Percentiles rank a stretch among this genome's conserved stretches.
Evolutionary conservation across 2,329 filamentous ascomycete genomes (phyloP).

Genomic region (Nemania sp.): DNA sequence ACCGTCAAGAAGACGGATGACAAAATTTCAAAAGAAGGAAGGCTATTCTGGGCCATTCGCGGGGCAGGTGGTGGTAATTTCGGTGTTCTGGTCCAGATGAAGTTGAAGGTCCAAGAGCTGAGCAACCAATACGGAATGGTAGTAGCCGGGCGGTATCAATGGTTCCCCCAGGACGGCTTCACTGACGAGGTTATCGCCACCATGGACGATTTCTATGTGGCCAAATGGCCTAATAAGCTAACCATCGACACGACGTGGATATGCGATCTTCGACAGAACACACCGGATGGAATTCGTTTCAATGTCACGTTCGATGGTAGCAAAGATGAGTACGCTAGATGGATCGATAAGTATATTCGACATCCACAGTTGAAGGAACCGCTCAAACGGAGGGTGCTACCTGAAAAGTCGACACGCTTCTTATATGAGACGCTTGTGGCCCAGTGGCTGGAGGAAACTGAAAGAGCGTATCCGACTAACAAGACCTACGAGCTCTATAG

Average conservation of each 20-base stretch:
- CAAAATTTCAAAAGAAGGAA: constrained; percentile 40
- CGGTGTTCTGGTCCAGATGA: constrained; percentile 53
- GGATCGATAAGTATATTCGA: not conserved
- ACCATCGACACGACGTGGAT: constrained; percentile 49
- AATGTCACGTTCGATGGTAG: not conserved
- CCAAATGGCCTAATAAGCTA: constrained; percentile 44
- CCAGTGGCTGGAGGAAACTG: no score
- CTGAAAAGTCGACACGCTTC: no score
- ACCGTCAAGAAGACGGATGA: constrained; percentile 33
- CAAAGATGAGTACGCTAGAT: not conserved
- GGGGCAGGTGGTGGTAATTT: constrained; percentile 58
- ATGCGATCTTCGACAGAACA: not conserved
- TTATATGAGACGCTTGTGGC: no score
- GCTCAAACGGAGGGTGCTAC: no score
- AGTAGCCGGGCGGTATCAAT: constrained; percentile 46
- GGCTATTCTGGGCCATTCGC: constrained; percentile 56
- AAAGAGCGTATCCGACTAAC: no score
- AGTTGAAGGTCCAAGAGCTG: constrained; percentile 44
- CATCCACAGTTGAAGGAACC: not conserved
- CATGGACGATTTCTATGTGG: constrained; percentile 47
- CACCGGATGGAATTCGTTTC: not conserved
- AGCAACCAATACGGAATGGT: constrained; percentile 28
- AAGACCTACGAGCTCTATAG: no score
- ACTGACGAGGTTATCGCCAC: constrained; percentile 33
- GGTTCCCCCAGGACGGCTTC: constrained; percentile 31